A percentile compares a stretch with the other conserved stretches of the same genome.
Conservation (phyloP, 768 basidiomycete genomes). For the Asterophora parasitica region DNA sequence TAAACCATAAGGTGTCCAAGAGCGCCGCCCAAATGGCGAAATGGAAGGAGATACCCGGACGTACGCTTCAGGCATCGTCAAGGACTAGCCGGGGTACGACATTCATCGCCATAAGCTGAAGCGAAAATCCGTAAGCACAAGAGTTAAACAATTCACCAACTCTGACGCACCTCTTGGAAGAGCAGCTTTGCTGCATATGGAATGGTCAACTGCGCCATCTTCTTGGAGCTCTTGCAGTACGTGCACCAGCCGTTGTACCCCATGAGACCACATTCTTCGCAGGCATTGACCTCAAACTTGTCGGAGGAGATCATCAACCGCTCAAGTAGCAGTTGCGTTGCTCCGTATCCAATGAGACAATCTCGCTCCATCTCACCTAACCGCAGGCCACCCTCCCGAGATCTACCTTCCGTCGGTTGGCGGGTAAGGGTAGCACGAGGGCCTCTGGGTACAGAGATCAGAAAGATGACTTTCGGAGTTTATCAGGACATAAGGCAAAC, state of each 20-base stretch:
- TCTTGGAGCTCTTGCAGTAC: conserved; percentile 97
- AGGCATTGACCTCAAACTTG: conserved; percentile 95
- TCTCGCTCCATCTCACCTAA: conserved; percentile 99
- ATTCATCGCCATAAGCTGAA: conserved; percentile 94
- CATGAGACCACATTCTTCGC: conserved; percentile 90
- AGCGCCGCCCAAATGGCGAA: background rate
- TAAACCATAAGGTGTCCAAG: background rate
- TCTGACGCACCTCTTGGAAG: conserved; percentile 72
- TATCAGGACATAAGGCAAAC: conserved; percentile 33
- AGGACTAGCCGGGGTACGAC: conserved; percentile 85
- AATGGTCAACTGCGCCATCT: conserved; percentile 91
- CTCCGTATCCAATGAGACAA: conserved; percentile 97
- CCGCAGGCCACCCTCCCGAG: conserved; percentile 93
- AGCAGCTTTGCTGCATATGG: conserved; percentile 94
- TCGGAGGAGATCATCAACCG: conserved; percentile 99
- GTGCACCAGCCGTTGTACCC: conserved; percentile 95
- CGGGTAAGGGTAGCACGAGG: conserved; percentile 95
- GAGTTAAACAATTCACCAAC: background rate
- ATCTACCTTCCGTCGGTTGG: conserved; percentile 97
- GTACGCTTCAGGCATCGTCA: conserved; percentile 57
- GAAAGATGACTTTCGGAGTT: conserved; percentile 1
- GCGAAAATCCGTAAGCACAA: conserved; percentile 2
- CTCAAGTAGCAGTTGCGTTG: conserved; percentile 92
- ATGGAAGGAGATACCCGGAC: background rate
- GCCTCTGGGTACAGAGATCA: conserved; percentile 48